Conservation (phyloP, 1,284 basidiomycete genomes). For the Stereum hirsutum region DNA sequence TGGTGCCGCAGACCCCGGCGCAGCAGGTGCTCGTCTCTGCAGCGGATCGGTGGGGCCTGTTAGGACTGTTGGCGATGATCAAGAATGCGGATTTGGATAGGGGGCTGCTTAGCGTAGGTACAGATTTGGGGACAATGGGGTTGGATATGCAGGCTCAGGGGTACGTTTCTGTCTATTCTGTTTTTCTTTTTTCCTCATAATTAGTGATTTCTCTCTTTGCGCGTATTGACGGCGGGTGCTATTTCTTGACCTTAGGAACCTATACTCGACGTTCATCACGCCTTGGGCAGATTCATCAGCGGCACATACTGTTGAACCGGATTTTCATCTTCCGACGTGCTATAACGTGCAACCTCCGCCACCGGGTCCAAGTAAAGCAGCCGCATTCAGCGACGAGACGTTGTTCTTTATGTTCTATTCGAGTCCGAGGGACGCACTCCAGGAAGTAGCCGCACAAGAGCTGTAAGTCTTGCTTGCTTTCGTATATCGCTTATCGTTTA, state of each 20-base stretch:
- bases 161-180: conserved; percentile 30
- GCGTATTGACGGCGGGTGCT: background rate
- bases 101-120: conserved; percentile 81
- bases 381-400: conserved; percentile 93
- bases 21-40: conserved; percentile 92
- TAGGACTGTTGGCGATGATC: conserved; percentile 86
- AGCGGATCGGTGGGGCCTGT: conserved; percentile 91
- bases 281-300: conserved; percentile 91
- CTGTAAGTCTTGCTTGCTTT: conserved; percentile 49
- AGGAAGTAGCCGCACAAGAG: conserved; percentile 94
- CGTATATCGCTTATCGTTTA: background rate
- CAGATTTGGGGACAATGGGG: conserved; percentile 89
- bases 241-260: conserved; percentile 43
- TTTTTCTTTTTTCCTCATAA: background rate
- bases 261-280: conserved; percentile 93
- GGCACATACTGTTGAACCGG: conserved; percentile 79
- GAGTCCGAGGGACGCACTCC: conserved; percentile 85
- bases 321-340: conserved; percentile 88
- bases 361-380: conserved; percentile 81
- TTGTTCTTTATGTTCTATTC: conserved; percentile 99
- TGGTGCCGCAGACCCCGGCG: conserved; percentile 75
- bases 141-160: conserved; percentile 82
- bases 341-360: conserved; percentile 92
- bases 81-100: conserved; percentile 87
- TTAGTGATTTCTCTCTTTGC: background rate